These are phyloP conservation scores for Xylaria sp. DNA, from an alignment of 2,329 filamentous ascomycete species.

Conservation along the genomic window DNA sequence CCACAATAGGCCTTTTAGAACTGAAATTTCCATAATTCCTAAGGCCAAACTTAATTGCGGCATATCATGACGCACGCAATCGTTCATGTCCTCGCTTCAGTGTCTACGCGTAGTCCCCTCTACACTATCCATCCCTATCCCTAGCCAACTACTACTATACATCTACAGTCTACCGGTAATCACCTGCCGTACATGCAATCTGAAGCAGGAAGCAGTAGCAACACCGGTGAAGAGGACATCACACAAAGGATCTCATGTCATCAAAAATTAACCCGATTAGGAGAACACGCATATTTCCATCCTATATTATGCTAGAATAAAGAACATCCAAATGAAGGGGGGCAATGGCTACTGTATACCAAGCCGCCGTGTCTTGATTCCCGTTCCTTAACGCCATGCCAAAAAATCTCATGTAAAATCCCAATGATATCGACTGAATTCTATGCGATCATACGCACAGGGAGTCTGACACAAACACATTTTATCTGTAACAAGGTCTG, in stretches of 20 bases:
- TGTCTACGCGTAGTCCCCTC: not conserved
- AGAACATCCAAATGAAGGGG: not conserved
- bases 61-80: not conserved
- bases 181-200: no score
- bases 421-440: not conserved
- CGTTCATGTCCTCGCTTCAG: not conserved
- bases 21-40: no score
- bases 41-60: not conserved
- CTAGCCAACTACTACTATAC: not conserved
- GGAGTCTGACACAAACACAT: not conserved
- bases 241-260: not conserved
- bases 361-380: not conserved
- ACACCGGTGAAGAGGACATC: not conserved
- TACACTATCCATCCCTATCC: not conserved
- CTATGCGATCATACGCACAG: not conserved
- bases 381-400: slow-evolving; percentile 25
- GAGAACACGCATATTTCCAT: not conserved
- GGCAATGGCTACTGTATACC: not conserved
- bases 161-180: not conserved
- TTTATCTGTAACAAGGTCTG: not conserved
- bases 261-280: not conserved
- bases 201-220: not conserved
- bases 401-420: not conserved
- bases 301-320: not conserved
- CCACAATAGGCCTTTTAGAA: no score